Base-by-base conservation (phyloP, 2,329 filamentous ascomycete genomes). In the Dactylonectria macrodidyma region DNA sequence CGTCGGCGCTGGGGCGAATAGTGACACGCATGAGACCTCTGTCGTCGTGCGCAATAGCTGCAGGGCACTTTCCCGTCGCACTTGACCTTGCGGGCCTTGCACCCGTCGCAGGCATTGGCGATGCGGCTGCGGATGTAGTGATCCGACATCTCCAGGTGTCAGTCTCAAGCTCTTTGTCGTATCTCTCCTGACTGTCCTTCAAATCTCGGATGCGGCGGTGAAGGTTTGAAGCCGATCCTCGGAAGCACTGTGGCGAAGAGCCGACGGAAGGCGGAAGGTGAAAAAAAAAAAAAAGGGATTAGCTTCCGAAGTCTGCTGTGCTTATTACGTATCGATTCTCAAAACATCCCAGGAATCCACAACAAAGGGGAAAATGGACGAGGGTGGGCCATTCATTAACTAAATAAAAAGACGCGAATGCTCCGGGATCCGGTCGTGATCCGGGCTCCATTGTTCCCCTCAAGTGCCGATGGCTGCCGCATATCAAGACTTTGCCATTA, bases 41-140 rank as follows among this genome's bases (percentile, higher is more conserved):
- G 82, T 1, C 85, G 81, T 1, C 81, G 77, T 11, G 80, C 79
- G 68, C 87, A 89, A 71, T 87, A 87, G 46, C 80, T 80, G 74
- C 87, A 89, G 1, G 87, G 87, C n/a, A 81, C 72, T n/a, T 81
- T 81, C 1, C 87, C 87, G 69, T 88, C 86, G 74, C 87, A 89
- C 77, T 87, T 88, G 47, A 88, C 84, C 81, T 88, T 88, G 62
- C 85, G 83, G 11, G 83, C 80, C 71, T 88, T 88, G 79, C 86
- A 88, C 3, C 82, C 81, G 69, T 88, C 86, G 76, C 87, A 88
- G 50, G 87, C 87, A 68, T 87, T 87, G 64, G 84, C 80, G 50
- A 87, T 84, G 67, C 86, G 86, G 62, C 77, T 81, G 62, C 81
- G 81, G 67, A 82, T 77, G 70, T 78, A 78, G 41, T 70, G 74